Percentiles rank a stretch among this genome's conserved stretches.
phyloP scores from a whole-genome alignment of 2,329 filamentous ascomycete genomes.

The Monilinia vaccinii-corymbosi region DNA sequence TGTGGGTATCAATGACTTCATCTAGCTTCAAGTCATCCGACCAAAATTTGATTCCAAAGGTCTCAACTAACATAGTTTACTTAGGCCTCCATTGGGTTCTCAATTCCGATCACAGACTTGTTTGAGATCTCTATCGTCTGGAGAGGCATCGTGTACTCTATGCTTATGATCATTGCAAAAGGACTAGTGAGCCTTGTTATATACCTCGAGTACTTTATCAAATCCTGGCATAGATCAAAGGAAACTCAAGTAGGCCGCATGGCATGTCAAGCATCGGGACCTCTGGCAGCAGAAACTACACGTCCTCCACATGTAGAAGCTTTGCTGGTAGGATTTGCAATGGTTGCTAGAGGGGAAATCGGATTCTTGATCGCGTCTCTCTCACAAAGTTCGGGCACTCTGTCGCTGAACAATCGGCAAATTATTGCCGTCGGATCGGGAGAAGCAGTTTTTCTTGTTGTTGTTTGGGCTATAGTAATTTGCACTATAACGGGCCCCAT shows the following conservation, averaged over 20 bases:
- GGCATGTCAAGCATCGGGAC: background rate
- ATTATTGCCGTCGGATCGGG: constrained; percentile 4
- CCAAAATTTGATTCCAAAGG: background rate
- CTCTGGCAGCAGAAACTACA: background rate
- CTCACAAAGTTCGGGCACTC: constrained; percentile 42
- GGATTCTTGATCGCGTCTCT: constrained; percentile 67
- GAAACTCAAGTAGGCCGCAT: background rate
- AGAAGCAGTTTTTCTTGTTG: constrained; percentile 40
- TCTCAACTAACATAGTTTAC: background rate
- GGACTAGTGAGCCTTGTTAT: constrained; percentile 41
- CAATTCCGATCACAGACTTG: constrained; percentile 64
- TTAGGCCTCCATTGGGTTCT: constrained; percentile 60
- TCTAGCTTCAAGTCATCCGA: background rate
- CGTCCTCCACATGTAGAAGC: constrained; percentile 17
- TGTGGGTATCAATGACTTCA: constrained; percentile 33
- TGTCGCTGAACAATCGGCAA: constrained; percentile 12
- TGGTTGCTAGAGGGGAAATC: constrained; percentile 73
- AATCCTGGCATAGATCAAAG: background rate
- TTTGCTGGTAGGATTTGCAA: constrained; percentile 36
- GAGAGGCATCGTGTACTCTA: constrained; percentile 62
- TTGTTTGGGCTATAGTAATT: constrained; percentile 46
- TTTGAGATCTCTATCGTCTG: constrained; percentile 57
- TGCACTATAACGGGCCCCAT: constrained; percentile 46
- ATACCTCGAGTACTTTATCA: constrained; percentile 15
- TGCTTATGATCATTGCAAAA: constrained; percentile 60